Conservation (phyloP, 2,329 filamentous ascomycete genomes). For the Dactylellina drechsleri region DNA sequence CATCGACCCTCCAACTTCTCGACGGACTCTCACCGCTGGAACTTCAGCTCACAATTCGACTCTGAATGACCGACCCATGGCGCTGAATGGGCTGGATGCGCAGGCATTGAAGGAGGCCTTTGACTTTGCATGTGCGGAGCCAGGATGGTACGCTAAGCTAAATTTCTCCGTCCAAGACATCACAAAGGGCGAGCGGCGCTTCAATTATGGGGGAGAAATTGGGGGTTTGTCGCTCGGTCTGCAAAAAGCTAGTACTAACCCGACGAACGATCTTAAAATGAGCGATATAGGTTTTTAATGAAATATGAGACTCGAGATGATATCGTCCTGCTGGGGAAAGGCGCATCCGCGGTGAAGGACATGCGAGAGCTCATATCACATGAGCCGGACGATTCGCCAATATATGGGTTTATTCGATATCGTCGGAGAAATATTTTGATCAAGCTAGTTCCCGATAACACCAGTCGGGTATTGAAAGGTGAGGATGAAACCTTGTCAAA, state of each 20-base stretch:
- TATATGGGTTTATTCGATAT: conserved; percentile 93
- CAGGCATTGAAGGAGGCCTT: conserved; percentile 83
- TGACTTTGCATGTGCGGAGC: conserved; percentile 79
- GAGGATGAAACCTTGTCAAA: conserved; percentile 59
- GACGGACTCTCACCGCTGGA: conserved; percentile 51
- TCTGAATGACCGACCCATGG: conserved; percentile 70
- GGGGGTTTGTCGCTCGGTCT: conserved; percentile 4
- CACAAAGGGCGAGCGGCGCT: background rate
- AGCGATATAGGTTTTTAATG: conserved; percentile 80
- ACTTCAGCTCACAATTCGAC: conserved; percentile 36
- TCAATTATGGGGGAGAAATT: too few species aligned
- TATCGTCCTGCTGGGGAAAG: conserved; percentile 78
- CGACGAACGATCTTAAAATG: background rate
- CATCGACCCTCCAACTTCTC: conserved; percentile 36
- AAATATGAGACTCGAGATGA: conserved; percentile 91
- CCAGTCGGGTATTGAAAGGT: conserved; percentile 94
- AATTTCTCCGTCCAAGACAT: conserved; percentile 20
- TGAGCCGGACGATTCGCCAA: conserved; percentile 84
- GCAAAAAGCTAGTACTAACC: conserved; percentile 21
- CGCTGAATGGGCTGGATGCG: conserved; percentile 92
- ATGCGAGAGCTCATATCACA: conserved; percentile 79
- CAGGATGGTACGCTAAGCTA: conserved; percentile 70
- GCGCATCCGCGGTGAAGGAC: conserved; percentile 84
- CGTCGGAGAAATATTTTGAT: conserved; percentile 88
- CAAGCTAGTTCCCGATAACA: conserved; percentile 90